Evolutionary conservation across 805 yeast species (phyloP).

Genomic region (Candida rishiriensis): DNA sequence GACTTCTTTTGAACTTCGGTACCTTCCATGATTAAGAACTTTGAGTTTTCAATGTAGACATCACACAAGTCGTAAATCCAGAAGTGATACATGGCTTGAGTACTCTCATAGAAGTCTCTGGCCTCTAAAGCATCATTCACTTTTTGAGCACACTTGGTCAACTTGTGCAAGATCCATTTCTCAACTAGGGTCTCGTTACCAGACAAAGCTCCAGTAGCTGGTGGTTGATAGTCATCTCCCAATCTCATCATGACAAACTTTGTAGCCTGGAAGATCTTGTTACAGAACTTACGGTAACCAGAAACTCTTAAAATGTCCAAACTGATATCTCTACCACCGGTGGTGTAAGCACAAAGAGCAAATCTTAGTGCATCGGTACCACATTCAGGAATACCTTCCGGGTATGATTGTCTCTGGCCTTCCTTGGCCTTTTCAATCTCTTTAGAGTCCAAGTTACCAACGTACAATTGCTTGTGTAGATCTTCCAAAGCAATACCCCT

Average conservation of each 20-base stretch:
- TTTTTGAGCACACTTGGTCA: slow-evolving; percentile 62
- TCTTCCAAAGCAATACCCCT: slow-evolving; percentile 76
- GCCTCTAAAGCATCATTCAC: slow-evolving; percentile 66
- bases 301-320: slow-evolving; percentile 94
- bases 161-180: slow-evolving; percentile 91
- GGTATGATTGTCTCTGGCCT: slow-evolving; percentile 88
- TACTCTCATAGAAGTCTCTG: slow-evolving; percentile 86
- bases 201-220: slow-evolving; percentile 51
- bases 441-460: slow-evolving; percentile 84
- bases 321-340: slow-evolving; percentile 98
- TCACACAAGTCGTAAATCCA: slow-evolving; percentile 96
- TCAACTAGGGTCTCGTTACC: slow-evolving; percentile 91
- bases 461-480: slow-evolving; percentile 69
- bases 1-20: slow-evolving; percentile 76
- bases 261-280: slow-evolving; percentile 98
- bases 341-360: slow-evolving; percentile 96
- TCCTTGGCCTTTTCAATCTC: slow-evolving; percentile 83
- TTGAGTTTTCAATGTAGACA: slow-evolving; percentile 96
- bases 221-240: slow-evolving; percentile 85
- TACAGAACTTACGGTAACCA: slow-evolving; percentile 99
- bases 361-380: slow-evolving; percentile 99
- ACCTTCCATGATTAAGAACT: slow-evolving; percentile 88
- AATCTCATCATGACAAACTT: slow-evolving; percentile 91
- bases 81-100: slow-evolving; percentile 84
- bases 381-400: slow-evolving; percentile 97